A percentile compares a stretch with the other conserved stretches of the same genome.
These are phyloP conservation scores for Naegleria lovaniensis DNA, from an alignment of 208 protist species.

Conservation along the genomic window DNA sequence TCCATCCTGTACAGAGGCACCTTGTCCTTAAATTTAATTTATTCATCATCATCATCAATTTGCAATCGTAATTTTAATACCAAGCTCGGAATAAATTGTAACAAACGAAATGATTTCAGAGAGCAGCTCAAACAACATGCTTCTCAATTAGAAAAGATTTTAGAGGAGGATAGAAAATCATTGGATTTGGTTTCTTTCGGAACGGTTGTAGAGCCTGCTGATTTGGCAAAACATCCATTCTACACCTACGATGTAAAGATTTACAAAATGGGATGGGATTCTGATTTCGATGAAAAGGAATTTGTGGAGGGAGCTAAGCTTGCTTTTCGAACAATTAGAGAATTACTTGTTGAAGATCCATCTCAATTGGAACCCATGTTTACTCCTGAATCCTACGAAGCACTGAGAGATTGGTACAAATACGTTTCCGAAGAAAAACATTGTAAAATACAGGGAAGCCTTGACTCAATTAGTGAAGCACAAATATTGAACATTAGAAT, in stretches of 20 bases:
- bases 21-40: no score
- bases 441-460: neutral
- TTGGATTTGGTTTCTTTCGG: neutral
- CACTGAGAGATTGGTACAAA: neutral
- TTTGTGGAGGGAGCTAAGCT: neutral
- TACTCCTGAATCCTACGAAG: neutral
- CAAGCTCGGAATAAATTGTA: no score
- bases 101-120: no score
- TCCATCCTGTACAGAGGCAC: no score
- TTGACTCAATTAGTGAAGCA: neutral
- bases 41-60: no score
- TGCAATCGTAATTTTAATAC: no score
- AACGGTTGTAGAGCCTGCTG: neutral
- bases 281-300: neutral
- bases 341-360: neutral
- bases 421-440: neutral
- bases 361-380: neutral
- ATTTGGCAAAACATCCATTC: neutral
- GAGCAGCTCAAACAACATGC: neutral
- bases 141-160: neutral
- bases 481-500: neutral
- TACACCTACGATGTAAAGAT: neutral
- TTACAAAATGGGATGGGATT: neutral
- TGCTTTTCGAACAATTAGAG: neutral
- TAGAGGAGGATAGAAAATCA: neutral